A percentile compares a stretch with the other conserved stretches of the same genome.
These are phyloP conservation scores for Thermothielavioides terrestris DNA, from an alignment of 495 filamentous ascomycete species.

Conservation along the genomic window DNA sequence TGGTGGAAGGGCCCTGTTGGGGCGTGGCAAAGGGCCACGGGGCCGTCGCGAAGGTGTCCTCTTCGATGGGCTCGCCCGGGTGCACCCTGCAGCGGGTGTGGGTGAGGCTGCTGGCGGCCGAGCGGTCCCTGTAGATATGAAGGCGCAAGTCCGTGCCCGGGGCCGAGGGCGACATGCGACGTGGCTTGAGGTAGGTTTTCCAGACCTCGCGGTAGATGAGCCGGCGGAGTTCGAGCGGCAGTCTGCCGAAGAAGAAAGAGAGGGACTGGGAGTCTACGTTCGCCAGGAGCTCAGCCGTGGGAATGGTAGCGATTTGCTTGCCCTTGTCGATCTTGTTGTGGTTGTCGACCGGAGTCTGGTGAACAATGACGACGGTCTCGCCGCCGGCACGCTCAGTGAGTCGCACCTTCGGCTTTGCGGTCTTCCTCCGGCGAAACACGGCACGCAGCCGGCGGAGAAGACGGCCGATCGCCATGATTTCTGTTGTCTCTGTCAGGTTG, in stretches of 20 bases:
- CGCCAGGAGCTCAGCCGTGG: slow-evolving; percentile 2
- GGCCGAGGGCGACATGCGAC: not conserved
- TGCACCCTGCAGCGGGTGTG: slow-evolving; percentile 12
- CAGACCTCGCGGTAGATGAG: slow-evolving; percentile 18
- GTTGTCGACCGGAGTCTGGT: not conserved
- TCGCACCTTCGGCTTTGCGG: not conserved
- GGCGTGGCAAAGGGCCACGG: slow-evolving; percentile 5
- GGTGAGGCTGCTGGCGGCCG: not conserved
- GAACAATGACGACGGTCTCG: not conserved
- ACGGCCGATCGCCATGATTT: slow-evolving; percentile 3
- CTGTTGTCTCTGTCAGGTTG: not conserved
- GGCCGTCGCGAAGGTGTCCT: slow-evolving; percentile 3
- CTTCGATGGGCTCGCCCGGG: not conserved
- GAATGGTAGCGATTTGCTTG: slow-evolving; percentile 4
- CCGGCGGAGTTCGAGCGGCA: slow-evolving; percentile 21
- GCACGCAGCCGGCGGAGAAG: not conserved
- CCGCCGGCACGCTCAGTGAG: not conserved
- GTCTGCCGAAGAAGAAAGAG: slow-evolving; percentile 12
- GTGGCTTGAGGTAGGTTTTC: slow-evolving; percentile 10
- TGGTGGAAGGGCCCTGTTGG: not conserved
- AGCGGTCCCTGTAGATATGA: slow-evolving; percentile 18
- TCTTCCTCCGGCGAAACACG: not conserved
- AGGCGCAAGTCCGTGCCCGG: slow-evolving; percentile 11
- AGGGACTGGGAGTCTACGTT: slow-evolving; percentile 5
- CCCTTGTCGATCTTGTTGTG: not conserved